Evolutionary conservation across 1,139 yeast genomes (phyloP).

Genomic region (Scheffersomyces insectosa): DNA sequence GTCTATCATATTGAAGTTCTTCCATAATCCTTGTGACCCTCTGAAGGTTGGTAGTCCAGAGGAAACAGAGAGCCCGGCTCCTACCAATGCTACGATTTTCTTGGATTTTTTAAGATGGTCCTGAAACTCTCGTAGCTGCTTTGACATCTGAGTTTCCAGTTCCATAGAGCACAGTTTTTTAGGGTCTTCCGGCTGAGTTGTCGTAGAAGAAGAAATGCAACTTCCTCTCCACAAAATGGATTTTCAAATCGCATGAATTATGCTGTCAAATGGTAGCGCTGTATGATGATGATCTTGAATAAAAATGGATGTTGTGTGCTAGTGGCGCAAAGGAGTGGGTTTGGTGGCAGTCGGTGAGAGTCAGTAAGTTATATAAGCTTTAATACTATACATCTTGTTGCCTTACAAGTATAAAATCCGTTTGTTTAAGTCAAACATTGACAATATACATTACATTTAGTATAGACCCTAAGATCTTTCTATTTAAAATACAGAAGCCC

Average conservation of each 20-base stretch:
- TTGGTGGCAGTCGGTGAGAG: too few relatives aligned
- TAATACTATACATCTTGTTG: too few relatives aligned
- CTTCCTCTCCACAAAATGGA: not conserved
- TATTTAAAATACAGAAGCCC: too few relatives aligned
- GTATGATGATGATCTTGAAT: too few relatives aligned
- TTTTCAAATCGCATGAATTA: not conserved
- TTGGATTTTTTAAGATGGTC: slow-evolving; percentile 50
- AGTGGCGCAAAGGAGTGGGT: too few relatives aligned
- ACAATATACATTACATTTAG: too few relatives aligned
- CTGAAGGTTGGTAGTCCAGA: slow-evolving; percentile 78
- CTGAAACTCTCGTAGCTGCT: slow-evolving; percentile 51
- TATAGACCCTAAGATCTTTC: too few relatives aligned
- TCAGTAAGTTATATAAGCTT: too few relatives aligned
- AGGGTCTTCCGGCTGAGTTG: not conserved
- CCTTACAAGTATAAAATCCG: too few relatives aligned
- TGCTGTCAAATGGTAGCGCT: too few relatives aligned
- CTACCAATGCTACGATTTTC: slow-evolving; percentile 72
- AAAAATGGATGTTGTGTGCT: too few relatives aligned
- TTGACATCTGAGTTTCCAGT: not conserved
- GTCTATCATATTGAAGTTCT: slow-evolving; percentile 75
- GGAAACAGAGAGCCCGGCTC: slow-evolving; percentile 80
- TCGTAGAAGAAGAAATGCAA: not conserved
- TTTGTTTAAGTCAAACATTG: too few relatives aligned
- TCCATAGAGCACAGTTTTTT: not conserved
- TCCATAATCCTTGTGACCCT: slow-evolving; percentile 77